Percentiles rank a stretch among this genome's conserved stretches.
Evolutionary conservation across 106 monocot species (phyloP).

Genomic region (Dioscorea dumetorum): DNA sequence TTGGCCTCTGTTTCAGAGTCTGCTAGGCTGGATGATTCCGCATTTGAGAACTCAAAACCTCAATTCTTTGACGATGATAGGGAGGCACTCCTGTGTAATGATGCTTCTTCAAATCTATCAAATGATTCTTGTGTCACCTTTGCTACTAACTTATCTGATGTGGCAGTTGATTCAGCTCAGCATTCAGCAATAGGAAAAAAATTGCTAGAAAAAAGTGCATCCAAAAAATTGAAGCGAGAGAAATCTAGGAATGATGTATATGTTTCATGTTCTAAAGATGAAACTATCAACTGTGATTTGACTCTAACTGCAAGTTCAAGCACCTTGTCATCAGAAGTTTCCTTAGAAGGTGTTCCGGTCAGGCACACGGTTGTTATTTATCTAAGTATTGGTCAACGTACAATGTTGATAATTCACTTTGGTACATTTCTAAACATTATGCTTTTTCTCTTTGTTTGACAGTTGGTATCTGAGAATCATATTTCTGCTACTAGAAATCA

Average conservation of each 20-base stretch:
- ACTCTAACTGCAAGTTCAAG: conserved; percentile 4
- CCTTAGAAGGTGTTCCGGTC: conserved; percentile 16
- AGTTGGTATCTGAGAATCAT: conserved; percentile 29
- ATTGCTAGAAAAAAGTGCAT: conserved; percentile 13
- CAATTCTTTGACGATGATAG: conserved; percentile 14
- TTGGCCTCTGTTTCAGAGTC: conserved; percentile 10
- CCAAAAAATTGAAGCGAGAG: conserved; percentile 26
- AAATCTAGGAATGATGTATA: conserved; percentile 12
- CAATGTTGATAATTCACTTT: conserved; percentile 7
- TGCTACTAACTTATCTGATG: background rate
- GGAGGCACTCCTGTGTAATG: conserved; percentile 10
- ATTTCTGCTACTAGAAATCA: conserved; percentile 11
- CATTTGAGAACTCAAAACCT: conserved; percentile 16
- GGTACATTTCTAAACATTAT: conserved; percentile 2
- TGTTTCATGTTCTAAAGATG: conserved; percentile 15
- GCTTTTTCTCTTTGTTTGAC: conserved; percentile 9
- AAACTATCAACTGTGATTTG: conserved; percentile 2
- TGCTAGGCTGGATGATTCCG: conserved; percentile 10
- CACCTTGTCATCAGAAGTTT: conserved; percentile 18
- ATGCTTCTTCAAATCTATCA: conserved; percentile 11
- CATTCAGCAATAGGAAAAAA: conserved; percentile 11
- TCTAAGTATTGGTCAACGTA: background rate
- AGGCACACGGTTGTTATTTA: conserved; percentile 28
- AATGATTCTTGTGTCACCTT: conserved; percentile 8
- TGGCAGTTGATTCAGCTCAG: conserved; percentile 12